Base-by-base conservation (phyloP, 257 asterid genomes). In the Fraxinus excelsior region DNA sequence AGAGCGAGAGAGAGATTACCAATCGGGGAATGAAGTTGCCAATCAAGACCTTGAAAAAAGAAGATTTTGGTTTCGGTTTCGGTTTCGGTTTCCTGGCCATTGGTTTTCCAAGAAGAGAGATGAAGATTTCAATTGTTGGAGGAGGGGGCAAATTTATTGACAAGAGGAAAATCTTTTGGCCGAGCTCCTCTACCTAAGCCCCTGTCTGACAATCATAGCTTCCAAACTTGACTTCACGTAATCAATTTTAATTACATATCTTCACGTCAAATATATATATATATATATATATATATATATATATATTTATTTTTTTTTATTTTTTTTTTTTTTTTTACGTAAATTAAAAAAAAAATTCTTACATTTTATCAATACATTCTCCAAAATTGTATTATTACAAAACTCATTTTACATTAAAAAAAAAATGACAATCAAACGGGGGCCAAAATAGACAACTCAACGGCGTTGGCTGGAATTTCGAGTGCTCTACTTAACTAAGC, bases 1-100 rank as follows among this genome's bases (percentile, higher is more conserved):
- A 14, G 35, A 26, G 38, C 16, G 18, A 2, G 25, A 7, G 40
- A 44, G 26, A 34, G 64, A 78, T 74, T 70, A 80, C 83, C 23
- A 80, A 74, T 29, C 60, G 67, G 29, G 14, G 23, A 53, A 72
- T 37, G 44, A 64, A 69, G 44, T 70, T 65, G 13, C 6, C 21
- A 35, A 68, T 35, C 25, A 80, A 69, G 32, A 80, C 56, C 76
- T 74, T 68, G 83, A 46, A 80, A 26, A 75, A 70, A 10, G 79
- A 80, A 31, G 79, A 75, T 0, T 5, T 37, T 3, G 46, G 19
- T 62, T 32, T 10, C 1, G 68, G 25, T 29, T 66, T 67, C 64
- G 46, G 19, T 62, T 32, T 10, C 1, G 68, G 25, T 29, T 66
- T 67, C 64, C 44, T 64, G 72, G 5, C 72, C 78, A 75, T 75